These are phyloP conservation scores for Elongisporangium prolatum DNA, from an alignment of 352 stramenopile species.

Conservation along the genomic window DNA sequence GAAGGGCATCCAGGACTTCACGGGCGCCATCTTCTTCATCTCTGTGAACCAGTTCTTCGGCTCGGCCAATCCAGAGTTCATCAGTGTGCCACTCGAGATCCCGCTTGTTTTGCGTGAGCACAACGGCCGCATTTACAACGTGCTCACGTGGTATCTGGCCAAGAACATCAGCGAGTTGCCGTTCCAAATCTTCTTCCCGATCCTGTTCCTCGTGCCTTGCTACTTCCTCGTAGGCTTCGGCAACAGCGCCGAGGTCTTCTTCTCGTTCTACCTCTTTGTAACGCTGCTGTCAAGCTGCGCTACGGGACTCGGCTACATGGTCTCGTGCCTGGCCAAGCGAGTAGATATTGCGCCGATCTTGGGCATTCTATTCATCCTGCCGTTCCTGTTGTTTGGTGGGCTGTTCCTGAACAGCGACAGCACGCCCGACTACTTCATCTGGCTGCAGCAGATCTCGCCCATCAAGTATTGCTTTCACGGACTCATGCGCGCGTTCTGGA, in stretches of 20 bases:
- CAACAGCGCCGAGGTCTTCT: conserved; percentile 22
- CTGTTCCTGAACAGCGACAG: conserved; percentile 29
- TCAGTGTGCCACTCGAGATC: conserved; percentile 28
- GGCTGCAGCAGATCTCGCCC: conserved; percentile 29
- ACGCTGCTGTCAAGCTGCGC: conserved; percentile 15
- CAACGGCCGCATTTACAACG: conserved; percentile 26
- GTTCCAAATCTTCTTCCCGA: conserved; percentile 27
- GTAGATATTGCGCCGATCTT: conserved; percentile 26
- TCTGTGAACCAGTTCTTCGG: conserved; percentile 25
- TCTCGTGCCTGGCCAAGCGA: conserved; percentile 22
- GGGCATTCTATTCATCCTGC: conserved; percentile 25
- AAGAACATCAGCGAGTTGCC: conserved; percentile 35
- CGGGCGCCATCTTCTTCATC: conserved; percentile 36
- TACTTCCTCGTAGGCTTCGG: conserved; percentile 43
- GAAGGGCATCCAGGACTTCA: conserved; percentile 30
- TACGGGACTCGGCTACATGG: conserved; percentile 24
- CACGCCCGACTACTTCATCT: conserved; percentile 27
- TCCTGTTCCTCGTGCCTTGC: conserved; percentile 22
- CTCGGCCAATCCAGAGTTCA: conserved; percentile 25
- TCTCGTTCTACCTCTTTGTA: conserved; percentile 26
- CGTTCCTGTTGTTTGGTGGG: conserved; percentile 28
- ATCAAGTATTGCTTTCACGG: conserved; percentile 33
- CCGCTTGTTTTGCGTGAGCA: conserved; percentile 32
- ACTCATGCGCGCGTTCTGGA: conserved; percentile 34
- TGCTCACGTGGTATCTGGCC: conserved; percentile 29